Conservation (phyloP, 805 yeast genomes). For the Lipomyces kockii region DNA sequence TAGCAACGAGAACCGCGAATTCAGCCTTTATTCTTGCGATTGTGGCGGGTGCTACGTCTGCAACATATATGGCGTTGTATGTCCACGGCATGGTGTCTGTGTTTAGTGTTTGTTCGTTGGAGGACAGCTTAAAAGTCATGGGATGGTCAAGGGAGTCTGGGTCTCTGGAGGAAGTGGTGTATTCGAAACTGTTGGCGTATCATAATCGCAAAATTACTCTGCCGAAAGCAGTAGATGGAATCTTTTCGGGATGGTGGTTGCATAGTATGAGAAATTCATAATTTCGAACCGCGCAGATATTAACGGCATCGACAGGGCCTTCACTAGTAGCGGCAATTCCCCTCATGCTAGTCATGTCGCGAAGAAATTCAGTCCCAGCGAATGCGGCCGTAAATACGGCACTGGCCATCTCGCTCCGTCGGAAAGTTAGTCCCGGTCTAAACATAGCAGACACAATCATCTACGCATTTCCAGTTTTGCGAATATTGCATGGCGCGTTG, state of each 20-base stretch:
- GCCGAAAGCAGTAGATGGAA: not conserved
- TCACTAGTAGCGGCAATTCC: not conserved
- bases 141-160: slow-evolving; percentile 1
- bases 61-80: slow-evolving; percentile 40
- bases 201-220: not conserved
- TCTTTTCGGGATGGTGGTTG: not conserved
- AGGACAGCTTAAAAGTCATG: slow-evolving; percentile 16
- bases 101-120: slow-evolving; percentile 40
- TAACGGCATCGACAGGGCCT: not conserved
- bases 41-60: slow-evolving; percentile 25
- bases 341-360: slow-evolving; percentile 5
- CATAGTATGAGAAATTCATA: not conserved
- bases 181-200: not conserved
- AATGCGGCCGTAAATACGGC: not conserved
- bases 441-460: not conserved
- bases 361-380: not conserved
- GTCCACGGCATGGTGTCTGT: slow-evolving; percentile 42
- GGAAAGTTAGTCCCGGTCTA: not conserved
- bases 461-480: not conserved
- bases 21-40: slow-evolving; percentile 9
- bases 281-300: not conserved
- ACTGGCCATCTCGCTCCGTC: not conserved
- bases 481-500: slow-evolving; percentile 6
- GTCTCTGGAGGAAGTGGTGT: not conserved
- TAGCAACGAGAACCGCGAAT: slow-evolving; percentile 30